Percentiles rank a stretch among this genome's conserved stretches.
phyloP scores from a whole-genome alignment of 2,329 filamentous ascomycete genomes.

The Cladosporium sp. region DNA sequence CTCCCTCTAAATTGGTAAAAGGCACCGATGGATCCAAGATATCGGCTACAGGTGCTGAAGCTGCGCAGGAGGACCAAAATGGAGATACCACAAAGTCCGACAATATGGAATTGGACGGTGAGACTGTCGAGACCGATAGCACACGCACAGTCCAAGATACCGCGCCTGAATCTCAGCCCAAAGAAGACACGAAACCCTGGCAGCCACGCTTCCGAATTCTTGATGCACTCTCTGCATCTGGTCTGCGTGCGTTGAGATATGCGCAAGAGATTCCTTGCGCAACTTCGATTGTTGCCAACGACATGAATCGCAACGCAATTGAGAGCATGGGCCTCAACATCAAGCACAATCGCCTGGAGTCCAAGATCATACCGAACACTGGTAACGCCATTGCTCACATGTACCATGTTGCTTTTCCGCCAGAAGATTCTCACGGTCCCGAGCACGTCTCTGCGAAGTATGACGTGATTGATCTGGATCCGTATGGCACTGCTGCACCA shows the following conservation, averaged over 20 bases:
- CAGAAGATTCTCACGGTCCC: constrained; percentile 30
- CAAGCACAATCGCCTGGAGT: constrained; percentile 70
- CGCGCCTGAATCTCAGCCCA: constrained; percentile 12
- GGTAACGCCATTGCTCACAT: constrained; percentile 88
- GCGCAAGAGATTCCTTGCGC: constrained; percentile 73
- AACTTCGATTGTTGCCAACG: constrained; percentile 64
- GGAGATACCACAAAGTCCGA: not conserved
- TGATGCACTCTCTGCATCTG: constrained; percentile 90
- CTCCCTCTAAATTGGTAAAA: constrained; percentile 10
- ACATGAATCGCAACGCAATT: constrained; percentile 58
- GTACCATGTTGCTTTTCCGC: constrained; percentile 56
- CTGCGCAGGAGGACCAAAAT: constrained; percentile 2
- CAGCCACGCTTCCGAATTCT: constrained; percentile 70
- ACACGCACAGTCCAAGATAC: constrained; percentile 3
- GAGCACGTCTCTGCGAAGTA: constrained; percentile 54
- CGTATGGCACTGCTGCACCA: constrained; percentile 87
- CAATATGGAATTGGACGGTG: constrained; percentile 1
- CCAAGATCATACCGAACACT: constrained; percentile 67
- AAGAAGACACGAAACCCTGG: constrained; percentile 19
- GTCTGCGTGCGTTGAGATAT: constrained; percentile 85
- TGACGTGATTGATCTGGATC: constrained; percentile 93
- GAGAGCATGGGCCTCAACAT: constrained; percentile 77
- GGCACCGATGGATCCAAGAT: constrained; percentile 7
- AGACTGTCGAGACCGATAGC: not conserved
- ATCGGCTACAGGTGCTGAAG: constrained; percentile 5